Conservation (phyloP, 2,329 filamentous ascomycete genomes). For the Thielaviopsis punctulata region DNA sequence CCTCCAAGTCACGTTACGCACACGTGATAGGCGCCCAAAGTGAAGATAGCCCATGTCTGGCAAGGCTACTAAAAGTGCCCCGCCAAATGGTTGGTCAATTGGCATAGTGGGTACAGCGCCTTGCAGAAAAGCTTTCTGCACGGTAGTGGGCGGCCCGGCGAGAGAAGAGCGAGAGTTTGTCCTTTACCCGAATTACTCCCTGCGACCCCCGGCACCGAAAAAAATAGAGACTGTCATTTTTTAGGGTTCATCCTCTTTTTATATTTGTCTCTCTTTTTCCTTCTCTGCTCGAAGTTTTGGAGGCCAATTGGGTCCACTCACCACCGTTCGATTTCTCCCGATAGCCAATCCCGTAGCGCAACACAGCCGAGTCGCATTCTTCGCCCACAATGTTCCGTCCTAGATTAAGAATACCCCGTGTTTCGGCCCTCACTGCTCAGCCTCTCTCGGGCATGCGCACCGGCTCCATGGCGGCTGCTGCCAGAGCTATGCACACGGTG, state of each 20-base stretch:
- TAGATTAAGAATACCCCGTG: slow-evolving; percentile 34
- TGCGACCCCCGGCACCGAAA: not conserved
- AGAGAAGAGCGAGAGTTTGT: not conserved
- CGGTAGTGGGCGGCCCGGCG: slow-evolving; percentile 1
- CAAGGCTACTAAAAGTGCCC: not conserved
- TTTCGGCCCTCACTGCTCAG: slow-evolving; percentile 17
- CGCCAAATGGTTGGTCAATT: slow-evolving; percentile 8
- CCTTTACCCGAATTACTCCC: not conserved
- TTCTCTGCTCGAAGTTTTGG: not conserved
- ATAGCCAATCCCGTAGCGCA: not conserved
- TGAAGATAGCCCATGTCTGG: not conserved
- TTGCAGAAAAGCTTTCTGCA: slow-evolving; percentile 11
- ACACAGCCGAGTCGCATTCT: slow-evolving; percentile 2
- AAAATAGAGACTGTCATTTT: not conserved
- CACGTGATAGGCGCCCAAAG: too few species aligned
- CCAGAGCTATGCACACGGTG: slow-evolving; percentile 30
- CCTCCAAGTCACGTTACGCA: too few species aligned
- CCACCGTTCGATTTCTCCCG: too few species aligned
- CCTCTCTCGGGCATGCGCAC: slow-evolving; percentile 17
- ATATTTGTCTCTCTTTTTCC: not conserved
- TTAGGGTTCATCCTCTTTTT: not conserved
- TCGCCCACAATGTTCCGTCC: slow-evolving; percentile 32
- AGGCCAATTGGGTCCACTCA: not conserved
- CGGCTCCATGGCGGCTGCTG: slow-evolving; percentile 20
- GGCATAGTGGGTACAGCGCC: slow-evolving; percentile 1